Evolutionary conservation across 2,329 filamentous ascomycete species (phyloP), one percentile per base, ranked within the genome.

Genomic region (Claviceps sp.): DNA sequence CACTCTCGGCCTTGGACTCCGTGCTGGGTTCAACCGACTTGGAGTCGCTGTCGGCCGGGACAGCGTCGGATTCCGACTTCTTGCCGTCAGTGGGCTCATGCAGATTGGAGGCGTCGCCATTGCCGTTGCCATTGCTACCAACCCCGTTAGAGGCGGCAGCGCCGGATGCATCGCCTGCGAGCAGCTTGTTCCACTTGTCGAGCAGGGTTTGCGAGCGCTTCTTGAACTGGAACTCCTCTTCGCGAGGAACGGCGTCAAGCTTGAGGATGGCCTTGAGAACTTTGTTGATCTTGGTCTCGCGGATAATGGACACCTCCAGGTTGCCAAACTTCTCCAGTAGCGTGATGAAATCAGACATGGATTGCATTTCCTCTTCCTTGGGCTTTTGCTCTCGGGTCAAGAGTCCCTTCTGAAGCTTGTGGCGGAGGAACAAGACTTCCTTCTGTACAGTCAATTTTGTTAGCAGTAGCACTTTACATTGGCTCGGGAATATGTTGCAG

Each of bases 221-320:
- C 72, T 93, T 94, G 79, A 98, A 96, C 52, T 86, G 73, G 67
- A 85, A 94, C 58, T 95, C 86, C 38, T 90, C 86, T 58, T 98
- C 93, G 55, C 84, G 84, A 5, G 90, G 90, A 59, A 98, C 95
- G 3, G 77, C 77, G 44, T 84, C 78, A 8, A 98, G 75, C 73
- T 95, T 96, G 61, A 96, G 74, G 58, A 98, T 93, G 4, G 85
- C 89, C 72, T 94, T 95, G 53, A 98, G 77, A 11, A 98, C 91
- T 73, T 98, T 98, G 80, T 97, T 91, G 69, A 98, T 96, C 77
- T 97, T 98, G 56, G 93, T 98, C 14, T 73, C 75, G 57, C 87
- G 82, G 62, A 97, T 95, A 60, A 96, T 93, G 58, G 82, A 82
- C 34, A 86, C 88, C 65, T 97, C 91, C 4, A 97, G 79, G 57